phyloP scores from a whole-genome alignment of 2,329 filamentous ascomycete genomes.

The Pestalotiopsis sp. region DNA sequence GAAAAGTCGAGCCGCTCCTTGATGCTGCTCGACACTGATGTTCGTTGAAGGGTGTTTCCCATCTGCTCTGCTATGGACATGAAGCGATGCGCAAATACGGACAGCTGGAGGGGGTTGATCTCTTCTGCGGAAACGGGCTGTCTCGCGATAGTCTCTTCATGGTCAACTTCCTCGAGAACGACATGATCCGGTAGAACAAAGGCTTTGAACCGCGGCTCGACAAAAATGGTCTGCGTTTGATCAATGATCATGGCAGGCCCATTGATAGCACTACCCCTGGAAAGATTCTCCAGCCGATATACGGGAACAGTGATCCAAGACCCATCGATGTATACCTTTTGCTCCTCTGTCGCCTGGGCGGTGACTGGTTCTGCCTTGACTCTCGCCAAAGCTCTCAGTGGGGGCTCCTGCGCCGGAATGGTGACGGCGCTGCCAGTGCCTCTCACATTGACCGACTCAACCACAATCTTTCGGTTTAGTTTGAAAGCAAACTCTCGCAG shows the following conservation, averaged over 20 bases:
- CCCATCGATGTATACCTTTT: constrained; percentile 31
- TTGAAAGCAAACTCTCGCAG: constrained; percentile 44
- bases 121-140: constrained; percentile 43
- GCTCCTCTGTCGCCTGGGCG: constrained; percentile 17
- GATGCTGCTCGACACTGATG: constrained; percentile 76
- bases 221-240: constrained; percentile 74
- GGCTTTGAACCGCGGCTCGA: constrained; percentile 47
- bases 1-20: constrained; percentile 82
- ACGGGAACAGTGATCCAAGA: constrained; percentile 28
- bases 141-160: constrained; percentile 19
- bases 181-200: constrained; percentile 36
- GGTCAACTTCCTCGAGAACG: constrained; percentile 34
- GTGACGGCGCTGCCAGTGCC: constrained; percentile 27
- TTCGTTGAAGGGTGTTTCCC: constrained; percentile 77
- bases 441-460: constrained; percentile 40
- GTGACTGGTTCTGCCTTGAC: background rate
- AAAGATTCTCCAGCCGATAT: constrained; percentile 28
- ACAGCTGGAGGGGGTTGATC: constrained; percentile 72
- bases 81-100: constrained; percentile 78
- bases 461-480: constrained; percentile 36
- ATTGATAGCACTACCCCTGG: constrained; percentile 22
- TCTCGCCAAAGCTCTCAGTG: constrained; percentile 18
- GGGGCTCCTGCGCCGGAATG: constrained; percentile 15
- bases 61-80: constrained; percentile 86
- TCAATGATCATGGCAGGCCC: constrained; percentile 62